Percentiles rank a stretch among this genome's conserved stretches.
Conservation (phyloP, 169 alveolate genomes). For the Perkinsus marinus region DNA sequence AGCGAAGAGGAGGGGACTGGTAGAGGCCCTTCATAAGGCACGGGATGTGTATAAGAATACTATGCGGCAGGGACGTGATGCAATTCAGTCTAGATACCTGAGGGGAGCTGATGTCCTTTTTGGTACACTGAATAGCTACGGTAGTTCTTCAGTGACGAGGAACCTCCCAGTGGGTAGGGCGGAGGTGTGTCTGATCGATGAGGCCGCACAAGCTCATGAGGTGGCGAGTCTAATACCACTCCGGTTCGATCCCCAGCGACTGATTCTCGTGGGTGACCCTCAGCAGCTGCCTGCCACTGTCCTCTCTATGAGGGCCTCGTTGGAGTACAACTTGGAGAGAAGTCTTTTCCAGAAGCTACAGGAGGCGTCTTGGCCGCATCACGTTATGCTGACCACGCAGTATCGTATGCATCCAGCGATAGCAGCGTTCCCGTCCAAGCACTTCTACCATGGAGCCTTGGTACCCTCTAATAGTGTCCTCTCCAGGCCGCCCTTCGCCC, state of each 20-base stretch:
- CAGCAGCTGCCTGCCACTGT: conserved; percentile 66
- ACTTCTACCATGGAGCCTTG: conserved; percentile 41
- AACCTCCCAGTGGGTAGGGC: background rate
- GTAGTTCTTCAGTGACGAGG: background rate
- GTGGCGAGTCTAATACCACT: conserved; percentile 23
- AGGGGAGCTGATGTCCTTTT: background rate
- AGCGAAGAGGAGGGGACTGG: background rate
- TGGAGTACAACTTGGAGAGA: conserved; percentile 17
- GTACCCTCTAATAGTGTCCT: background rate
- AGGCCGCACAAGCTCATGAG: conserved; percentile 59
- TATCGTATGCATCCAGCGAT: conserved; percentile 64
- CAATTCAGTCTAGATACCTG: background rate
- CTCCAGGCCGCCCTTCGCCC: background rate
- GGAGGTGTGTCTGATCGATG: conserved; percentile 49
- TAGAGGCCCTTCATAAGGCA: background rate
- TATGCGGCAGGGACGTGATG: background rate
- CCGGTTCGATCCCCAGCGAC: conserved; percentile 44
- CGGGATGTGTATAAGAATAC: background rate
- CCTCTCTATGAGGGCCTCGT: conserved; percentile 29
- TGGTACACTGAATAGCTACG: background rate
- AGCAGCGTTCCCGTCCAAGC: conserved; percentile 46
- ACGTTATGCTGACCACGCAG: conserved; percentile 31
- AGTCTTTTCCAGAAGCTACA: conserved; percentile 29
- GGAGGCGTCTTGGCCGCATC: background rate
- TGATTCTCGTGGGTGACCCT: conserved; percentile 63